A percentile compares a stretch with the other conserved stretches of the same genome.
These are phyloP conservation scores for Albatrellus ellisii DNA, from an alignment of 768 basidiomycete genomes.

Conservation along the genomic window DNA sequence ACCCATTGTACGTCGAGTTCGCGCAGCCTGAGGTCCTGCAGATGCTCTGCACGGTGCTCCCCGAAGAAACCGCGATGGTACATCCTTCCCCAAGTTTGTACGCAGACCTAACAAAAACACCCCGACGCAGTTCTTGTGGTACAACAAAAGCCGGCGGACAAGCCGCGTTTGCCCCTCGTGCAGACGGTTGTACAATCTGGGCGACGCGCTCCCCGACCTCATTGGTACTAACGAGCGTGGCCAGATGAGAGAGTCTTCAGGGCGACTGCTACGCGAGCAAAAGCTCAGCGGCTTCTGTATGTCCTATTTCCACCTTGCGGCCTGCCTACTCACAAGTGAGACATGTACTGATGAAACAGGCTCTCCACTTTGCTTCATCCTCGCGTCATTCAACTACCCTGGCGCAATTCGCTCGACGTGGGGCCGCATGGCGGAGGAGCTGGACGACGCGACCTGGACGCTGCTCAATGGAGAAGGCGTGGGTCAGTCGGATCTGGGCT, in stretches of 20 bases:
- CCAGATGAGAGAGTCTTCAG: conserved; percentile 17
- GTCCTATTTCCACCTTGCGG: conserved; percentile 16
- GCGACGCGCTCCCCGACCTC: conserved; percentile 45
- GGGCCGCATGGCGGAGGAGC: conserved; percentile 56
- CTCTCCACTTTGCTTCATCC: conserved; percentile 64
- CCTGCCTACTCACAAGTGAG: neutral
- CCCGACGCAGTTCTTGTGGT: conserved; percentile 56
- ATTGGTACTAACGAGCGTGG: conserved; percentile 11
- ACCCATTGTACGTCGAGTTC: conserved; percentile 65
- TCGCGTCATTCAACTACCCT: conserved; percentile 55
- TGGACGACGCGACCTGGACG: conserved; percentile 54
- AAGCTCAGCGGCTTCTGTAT: conserved; percentile 66
- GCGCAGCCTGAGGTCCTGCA: conserved; percentile 62
- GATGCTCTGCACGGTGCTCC: conserved; percentile 57
- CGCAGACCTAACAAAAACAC: neutral
- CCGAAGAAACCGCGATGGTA: conserved; percentile 62
- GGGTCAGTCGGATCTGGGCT: conserved; percentile 23
- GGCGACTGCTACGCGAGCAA: conserved; percentile 44
- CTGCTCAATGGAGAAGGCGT: conserved; percentile 32
- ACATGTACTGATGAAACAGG: conserved; percentile 27
- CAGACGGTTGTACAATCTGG: conserved; percentile 54
- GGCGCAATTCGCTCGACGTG: conserved; percentile 50
- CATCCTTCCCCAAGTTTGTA: conserved; percentile 16
- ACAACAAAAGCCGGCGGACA: conserved; percentile 65
- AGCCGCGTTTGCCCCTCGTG: conserved; percentile 73